These are phyloP conservation scores for Colletotrichum tropicale DNA, from an alignment of 2,329 filamentous ascomycete genomes.

Conservation along the genomic window DNA sequence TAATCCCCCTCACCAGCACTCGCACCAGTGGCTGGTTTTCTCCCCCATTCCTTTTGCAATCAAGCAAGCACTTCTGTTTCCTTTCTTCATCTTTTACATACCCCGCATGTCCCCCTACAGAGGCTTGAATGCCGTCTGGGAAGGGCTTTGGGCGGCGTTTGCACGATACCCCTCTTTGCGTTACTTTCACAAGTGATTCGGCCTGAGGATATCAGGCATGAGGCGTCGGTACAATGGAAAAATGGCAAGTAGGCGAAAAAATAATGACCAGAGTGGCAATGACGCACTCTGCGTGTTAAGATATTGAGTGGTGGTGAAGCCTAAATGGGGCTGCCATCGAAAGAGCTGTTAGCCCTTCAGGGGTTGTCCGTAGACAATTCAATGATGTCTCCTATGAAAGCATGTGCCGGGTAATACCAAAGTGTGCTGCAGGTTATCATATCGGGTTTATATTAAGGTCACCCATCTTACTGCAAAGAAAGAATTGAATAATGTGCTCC, in stretches of 20 bases:
- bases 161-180: slow-evolving; percentile 18
- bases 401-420: neutral
- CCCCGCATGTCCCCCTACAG: neutral
- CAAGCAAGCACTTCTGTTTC: neutral
- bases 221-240: slow-evolving; percentile 16
- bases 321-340: neutral
- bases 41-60: neutral
- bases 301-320: neutral
- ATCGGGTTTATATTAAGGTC: neutral
- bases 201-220: slow-evolving; percentile 1
- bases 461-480: neutral
- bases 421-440: neutral
- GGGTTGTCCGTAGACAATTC: slow-evolving; percentile 1
- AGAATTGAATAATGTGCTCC: neutral
- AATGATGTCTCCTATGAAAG: neutral
- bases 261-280: neutral
- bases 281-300: neutral
- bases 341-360: neutral
- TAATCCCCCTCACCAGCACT: neutral
- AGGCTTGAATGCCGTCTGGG: neutral
- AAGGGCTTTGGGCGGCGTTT: slow-evolving; percentile 6
- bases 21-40: neutral
- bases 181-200: slow-evolving; percentile 20
- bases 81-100: slow-evolving; percentile 16
- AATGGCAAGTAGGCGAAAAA: slow-evolving; percentile 16